phyloP scores from a whole-genome alignment of 345 rosid genomes.

The Populus nigra region DNA sequence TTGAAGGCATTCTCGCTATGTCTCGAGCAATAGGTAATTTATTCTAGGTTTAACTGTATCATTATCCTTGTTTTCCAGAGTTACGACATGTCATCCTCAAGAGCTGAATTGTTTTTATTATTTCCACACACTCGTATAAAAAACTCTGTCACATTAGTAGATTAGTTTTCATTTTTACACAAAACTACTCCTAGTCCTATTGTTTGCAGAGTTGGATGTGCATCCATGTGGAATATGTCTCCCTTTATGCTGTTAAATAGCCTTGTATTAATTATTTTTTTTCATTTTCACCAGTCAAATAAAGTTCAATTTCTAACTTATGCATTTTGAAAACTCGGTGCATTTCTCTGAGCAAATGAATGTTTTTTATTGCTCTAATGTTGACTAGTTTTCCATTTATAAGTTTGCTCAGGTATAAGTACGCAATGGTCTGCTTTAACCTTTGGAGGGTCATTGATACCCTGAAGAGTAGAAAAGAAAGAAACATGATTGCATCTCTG shows the following conservation, averaged over 20 bases:
- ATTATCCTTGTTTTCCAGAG: neutral
- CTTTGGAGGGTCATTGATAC: neutral
- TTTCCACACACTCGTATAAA: neutral
- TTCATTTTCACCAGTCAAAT: neutral
- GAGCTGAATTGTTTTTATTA: neutral
- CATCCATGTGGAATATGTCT: neutral
- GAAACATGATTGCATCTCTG: neutral
- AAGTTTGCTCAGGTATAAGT: neutral
- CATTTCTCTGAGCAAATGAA: neutral
- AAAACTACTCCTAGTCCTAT: neutral
- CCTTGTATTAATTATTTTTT: neutral
- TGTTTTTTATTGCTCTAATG: neutral
- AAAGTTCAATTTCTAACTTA: neutral
- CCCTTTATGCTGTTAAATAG: neutral
- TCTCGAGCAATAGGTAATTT: slow-evolving; percentile 80
- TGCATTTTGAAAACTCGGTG: neutral
- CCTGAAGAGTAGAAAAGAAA: neutral
- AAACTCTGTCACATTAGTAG: neutral
- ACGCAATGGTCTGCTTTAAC: neutral
- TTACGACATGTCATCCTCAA: neutral
- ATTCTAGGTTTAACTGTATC: slow-evolving; percentile 3
- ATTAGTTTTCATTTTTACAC: neutral
- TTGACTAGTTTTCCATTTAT: neutral
- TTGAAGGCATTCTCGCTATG: slow-evolving; percentile 81
- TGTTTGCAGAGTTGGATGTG: neutral